A percentile compares a stretch with the other conserved stretches of the same genome.
Evolutionary conservation across 176 grass and related monocot genomes (phyloP).

Genomic region (Alloteropsis semialata): DNA sequence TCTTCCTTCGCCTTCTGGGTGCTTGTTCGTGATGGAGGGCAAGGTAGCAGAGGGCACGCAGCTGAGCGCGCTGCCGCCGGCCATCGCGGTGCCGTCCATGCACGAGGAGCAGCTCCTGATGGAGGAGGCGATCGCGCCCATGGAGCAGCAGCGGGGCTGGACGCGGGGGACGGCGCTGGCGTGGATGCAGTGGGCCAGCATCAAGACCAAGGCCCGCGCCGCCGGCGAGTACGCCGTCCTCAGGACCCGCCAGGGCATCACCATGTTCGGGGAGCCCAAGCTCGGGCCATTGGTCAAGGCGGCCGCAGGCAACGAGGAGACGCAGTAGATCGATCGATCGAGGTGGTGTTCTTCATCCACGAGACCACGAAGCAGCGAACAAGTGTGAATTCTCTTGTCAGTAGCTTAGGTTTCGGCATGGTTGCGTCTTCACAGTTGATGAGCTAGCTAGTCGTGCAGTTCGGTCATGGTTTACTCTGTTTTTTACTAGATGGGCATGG

Average conservation of each 20-base stretch:
- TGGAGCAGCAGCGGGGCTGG: not conserved
- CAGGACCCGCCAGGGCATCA: slow-evolving; percentile 23
- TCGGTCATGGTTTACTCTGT: not conserved
- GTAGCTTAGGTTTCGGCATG: not conserved
- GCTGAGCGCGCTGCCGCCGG: not conserved
- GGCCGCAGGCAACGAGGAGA: not conserved
- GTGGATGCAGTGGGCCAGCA: slow-evolving; percentile 38
- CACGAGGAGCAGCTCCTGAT: not conserved
- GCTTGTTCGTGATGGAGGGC: slow-evolving; percentile 18
- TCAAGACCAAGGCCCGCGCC: slow-evolving; percentile 51
- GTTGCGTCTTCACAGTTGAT: not conserved
- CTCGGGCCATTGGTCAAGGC: not conserved
- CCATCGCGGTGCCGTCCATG: not conserved
- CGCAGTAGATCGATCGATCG: not conserved
- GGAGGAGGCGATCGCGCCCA: not conserved
- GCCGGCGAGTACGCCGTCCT: slow-evolving; percentile 36
- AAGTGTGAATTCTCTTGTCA: not conserved
- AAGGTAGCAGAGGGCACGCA: slow-evolving; percentile 22
- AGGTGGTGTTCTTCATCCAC: not conserved
- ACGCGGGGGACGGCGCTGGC: slow-evolving; percentile 16
- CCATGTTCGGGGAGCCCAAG: slow-evolving; percentile 26
- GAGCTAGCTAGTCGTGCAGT: not conserved
- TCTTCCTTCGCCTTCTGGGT: not conserved
- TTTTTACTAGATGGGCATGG: too few relatives aligned
- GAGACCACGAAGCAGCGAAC: not conserved